Evolutionary conservation across 1,284 basidiomycete species (phyloP).

Genomic region (Cerioporus squamosus): DNA sequence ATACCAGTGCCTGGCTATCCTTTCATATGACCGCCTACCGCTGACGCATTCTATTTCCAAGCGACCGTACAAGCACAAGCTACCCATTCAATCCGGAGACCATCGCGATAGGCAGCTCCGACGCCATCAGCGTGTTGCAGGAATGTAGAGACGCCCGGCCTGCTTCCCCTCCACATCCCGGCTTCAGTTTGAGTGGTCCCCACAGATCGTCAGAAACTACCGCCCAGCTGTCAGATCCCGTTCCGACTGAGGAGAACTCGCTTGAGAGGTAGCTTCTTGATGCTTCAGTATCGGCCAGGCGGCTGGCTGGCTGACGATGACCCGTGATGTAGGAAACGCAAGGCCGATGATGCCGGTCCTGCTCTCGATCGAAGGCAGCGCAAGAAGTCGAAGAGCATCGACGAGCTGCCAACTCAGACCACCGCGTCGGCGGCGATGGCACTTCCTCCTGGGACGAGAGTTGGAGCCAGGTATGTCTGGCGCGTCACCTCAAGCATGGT

Average conservation of each 20-base stretch:
- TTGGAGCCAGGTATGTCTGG: no score
- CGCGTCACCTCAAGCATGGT: no score
- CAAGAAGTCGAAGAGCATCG: conserved; percentile 2
- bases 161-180: no score
- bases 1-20: no score
- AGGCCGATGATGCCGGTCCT: not conserved
- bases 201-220: no score
- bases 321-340: not conserved
- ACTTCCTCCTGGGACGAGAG: no score
- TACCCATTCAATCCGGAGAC: not conserved
- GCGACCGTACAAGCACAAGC: not conserved
- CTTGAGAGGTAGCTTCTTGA: no score
- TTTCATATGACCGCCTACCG: not conserved
- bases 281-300: no score
- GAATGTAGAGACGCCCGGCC: not conserved
- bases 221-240: no score
- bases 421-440: not conserved
- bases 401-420: not conserved
- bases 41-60: not conserved
- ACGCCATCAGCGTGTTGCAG: not conserved
- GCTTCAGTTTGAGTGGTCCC: no score
- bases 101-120: not conserved
- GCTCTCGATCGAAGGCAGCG: not conserved
- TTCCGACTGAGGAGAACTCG: no score
- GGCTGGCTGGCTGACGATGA: not conserved